Base-by-base conservation (phyloP, 2,329 filamentous ascomycete genomes). In the Trichophyton simii region DNA sequence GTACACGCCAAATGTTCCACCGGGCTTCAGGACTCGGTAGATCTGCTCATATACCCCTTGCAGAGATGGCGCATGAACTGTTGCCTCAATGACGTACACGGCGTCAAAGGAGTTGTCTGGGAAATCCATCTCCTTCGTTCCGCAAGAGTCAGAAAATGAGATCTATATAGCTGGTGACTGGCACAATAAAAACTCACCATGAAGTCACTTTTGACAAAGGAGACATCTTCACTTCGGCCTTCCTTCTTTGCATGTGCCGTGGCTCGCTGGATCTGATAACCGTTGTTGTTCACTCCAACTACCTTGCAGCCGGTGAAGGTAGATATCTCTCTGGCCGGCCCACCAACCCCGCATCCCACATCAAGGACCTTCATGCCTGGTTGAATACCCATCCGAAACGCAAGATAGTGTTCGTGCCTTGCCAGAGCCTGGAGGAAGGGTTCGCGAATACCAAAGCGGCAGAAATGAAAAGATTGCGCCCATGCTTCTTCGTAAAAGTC, bases 391-490 rank as follows among this genome's bases (percentile, higher is more conserved):
- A 96, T 95, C 75, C 85, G 84, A 76, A 91, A 85, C 55, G 94
- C 94, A 34, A 99, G 87, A 79, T 96, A 97, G 81, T 99, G 94
- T 79, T 99, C 92, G 72, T 99, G 92, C 62, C 94, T 88, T 66
- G 91, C 89, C 76, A 97, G 92, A 64, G 91, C 91, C 77, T 95
- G 89, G 75, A 84, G 80, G 79, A 97, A 96, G 59, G 84, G 80
- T 78, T 99, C 94, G 72, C 88, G 87, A 67, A 85, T 79, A 60
- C 89, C 88, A 77, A 92, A 96, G 65, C 92, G 90, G 79, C 89
- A 95, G 82, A 99, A 97, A 78, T 99, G 92, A 83, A 97, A 97
- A 58, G 87, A 92, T 71, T 91, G 86, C 64, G 89, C 89, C 91
- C 92, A 99, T 69, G 91, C 94, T 69, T 96, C 94, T 80, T 97